A percentile compares a stretch with the other conserved stretches of the same genome.
phyloP scores from a whole-genome alignment of 164 flowering plant species.

The Protea cynaroides region DNA sequence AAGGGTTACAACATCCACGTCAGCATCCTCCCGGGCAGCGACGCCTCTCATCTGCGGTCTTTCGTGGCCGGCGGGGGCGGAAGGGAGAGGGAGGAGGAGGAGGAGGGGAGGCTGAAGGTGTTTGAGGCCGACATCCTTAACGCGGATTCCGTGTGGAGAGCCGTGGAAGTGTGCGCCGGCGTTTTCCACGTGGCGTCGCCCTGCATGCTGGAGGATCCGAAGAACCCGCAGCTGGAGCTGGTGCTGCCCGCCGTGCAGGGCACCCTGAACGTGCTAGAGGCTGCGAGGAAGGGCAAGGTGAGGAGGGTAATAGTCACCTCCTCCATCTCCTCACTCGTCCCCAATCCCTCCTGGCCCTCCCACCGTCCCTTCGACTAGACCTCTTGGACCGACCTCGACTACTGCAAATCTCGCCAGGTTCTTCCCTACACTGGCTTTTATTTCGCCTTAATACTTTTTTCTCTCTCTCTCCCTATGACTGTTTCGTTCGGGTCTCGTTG shows the following conservation, averaged over 20 bases:
- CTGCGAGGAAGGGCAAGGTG: slow-evolving; percentile 34
- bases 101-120: slow-evolving; percentile 12
- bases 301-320: slow-evolving; percentile 77
- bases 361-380: slow-evolving; percentile 45
- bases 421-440: too few species aligned
- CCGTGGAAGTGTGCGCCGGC: slow-evolving; percentile 52
- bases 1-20: slow-evolving; percentile 62
- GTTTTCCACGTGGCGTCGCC: slow-evolving; percentile 92
- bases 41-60: slow-evolving; percentile 47
- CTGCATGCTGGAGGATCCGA: slow-evolving; percentile 58
- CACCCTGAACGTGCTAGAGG: slow-evolving; percentile 61
- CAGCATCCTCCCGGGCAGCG: slow-evolving; percentile 46
- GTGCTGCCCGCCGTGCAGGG: slow-evolving; percentile 70
- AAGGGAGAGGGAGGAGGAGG: slow-evolving; percentile 1
- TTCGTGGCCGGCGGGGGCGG: slow-evolving; percentile 20
- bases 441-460: too few species aligned
- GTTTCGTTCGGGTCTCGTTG: too few species aligned
- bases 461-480: not conserved
- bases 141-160: slow-evolving; percentile 32
- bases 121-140: slow-evolving; percentile 56
- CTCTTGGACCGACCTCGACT: slow-evolving; percentile 79
- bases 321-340: slow-evolving; percentile 75
- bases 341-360: slow-evolving; percentile 62
- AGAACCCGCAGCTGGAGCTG: slow-evolving; percentile 57
- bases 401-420: slow-evolving; percentile 63